Conservation (phyloP, 257 asterid species). For the Solanum etuberosum region DNA sequence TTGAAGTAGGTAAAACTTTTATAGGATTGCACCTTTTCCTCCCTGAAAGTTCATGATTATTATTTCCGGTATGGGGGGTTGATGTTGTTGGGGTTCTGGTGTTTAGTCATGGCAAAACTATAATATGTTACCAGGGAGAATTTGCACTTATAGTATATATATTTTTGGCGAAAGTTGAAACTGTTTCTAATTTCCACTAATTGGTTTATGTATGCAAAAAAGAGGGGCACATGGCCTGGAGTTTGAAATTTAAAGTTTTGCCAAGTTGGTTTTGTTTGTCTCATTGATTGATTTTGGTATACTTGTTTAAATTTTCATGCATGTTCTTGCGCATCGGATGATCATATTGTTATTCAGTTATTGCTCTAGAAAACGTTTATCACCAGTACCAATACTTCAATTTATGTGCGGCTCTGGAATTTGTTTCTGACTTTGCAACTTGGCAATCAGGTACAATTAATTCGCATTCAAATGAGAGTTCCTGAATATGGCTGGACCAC, state of each 20-base stretch:
- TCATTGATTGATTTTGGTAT: not conserved
- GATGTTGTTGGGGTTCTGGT: not conserved
- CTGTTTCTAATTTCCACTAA: not conserved
- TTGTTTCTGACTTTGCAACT: not conserved
- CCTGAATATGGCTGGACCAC: conserved; percentile 99
- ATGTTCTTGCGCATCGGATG: not conserved
- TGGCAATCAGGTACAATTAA: conserved; percentile 58
- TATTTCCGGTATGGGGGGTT: not conserved
- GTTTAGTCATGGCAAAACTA: not conserved
- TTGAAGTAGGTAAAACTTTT: not conserved
- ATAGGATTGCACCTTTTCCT: not conserved
- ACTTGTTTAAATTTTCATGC: not conserved
- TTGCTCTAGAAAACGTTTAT: not conserved
- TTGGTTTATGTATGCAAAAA: not conserved
- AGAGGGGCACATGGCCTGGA: not conserved
- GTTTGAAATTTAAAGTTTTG: not conserved
- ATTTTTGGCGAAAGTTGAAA: not conserved
- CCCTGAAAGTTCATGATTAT: not conserved
- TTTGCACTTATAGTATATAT: not conserved
- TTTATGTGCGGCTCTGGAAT: not conserved
- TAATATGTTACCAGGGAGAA: not conserved
- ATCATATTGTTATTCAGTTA: not conserved
- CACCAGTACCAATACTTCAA: not conserved
- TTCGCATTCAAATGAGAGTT: conserved; percentile 88
- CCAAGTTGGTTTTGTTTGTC: not conserved